Conservation (phyloP, 2,329 filamentous ascomycete species). For the Juglanconis oblonga region DNA sequence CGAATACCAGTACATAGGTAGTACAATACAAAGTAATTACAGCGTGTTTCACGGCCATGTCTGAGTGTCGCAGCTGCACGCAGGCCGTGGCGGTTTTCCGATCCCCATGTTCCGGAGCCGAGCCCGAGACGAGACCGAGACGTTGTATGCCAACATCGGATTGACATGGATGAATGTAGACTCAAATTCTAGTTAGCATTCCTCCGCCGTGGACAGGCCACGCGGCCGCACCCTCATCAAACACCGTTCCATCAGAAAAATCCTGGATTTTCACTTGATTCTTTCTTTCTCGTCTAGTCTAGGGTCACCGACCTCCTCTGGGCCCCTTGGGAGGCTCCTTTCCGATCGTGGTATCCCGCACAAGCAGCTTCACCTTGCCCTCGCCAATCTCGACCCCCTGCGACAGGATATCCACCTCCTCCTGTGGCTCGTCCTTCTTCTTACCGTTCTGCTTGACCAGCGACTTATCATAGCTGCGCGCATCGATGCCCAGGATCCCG, state of each 20-base stretch:
- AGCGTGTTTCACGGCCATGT: too few species aligned
- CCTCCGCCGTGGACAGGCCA: too few species aligned
- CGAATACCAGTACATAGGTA: too few species aligned
- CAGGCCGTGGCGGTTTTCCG: too few species aligned
- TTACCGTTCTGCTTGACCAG: conserved; percentile 44
- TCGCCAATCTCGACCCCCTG: conserved; percentile 67
- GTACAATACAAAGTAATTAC: too few species aligned
- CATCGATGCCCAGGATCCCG: conserved; percentile 69
- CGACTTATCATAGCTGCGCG: conserved; percentile 64
- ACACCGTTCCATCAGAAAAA: neutral
- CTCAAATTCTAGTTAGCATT: too few species aligned
- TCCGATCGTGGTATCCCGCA: conserved; percentile 43
- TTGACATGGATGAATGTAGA: too few species aligned
- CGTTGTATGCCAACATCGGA: too few species aligned
- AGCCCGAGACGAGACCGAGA: too few species aligned
- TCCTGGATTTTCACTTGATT: conserved; percentile 23
- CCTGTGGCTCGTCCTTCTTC: conserved; percentile 34
- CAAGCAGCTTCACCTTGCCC: conserved; percentile 63
- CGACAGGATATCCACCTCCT: conserved; percentile 56
- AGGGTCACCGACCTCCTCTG: conserved; percentile 27
- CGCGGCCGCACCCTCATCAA: too few species aligned
- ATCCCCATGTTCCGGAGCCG: too few species aligned
- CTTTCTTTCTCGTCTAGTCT: neutral
- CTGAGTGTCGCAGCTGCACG: too few species aligned
- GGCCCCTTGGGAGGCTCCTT: conserved; percentile 54